These are phyloP conservation scores for Trichosporon asahii DNA, from an alignment of 1,284 basidiomycete species.

Conservation along the genomic window DNA sequence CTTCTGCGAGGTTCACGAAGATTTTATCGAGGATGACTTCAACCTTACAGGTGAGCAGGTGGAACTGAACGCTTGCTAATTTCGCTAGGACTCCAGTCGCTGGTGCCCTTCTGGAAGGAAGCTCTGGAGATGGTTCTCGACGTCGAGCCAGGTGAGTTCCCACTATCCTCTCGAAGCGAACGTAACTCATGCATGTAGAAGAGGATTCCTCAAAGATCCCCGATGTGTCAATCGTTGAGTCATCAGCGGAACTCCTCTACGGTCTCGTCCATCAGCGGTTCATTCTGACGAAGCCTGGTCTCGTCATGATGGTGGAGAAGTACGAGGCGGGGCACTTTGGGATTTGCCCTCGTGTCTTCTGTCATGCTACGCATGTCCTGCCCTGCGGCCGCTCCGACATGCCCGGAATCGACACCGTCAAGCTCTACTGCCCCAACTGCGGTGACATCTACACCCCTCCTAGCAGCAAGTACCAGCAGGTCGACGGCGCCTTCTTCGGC, in stretches of 20 bases:
- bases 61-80: not conserved
- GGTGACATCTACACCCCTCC: constrained; percentile 96
- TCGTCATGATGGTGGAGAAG: constrained; percentile 97
- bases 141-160: constrained; percentile 84
- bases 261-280: constrained; percentile 97
- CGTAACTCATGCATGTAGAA: constrained; percentile 53
- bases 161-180: not conserved
- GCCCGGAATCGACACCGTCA: constrained; percentile 97
- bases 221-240: constrained; percentile 95
- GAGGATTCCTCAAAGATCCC: constrained; percentile 80
- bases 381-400: constrained; percentile 95
- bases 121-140: constrained; percentile 99
- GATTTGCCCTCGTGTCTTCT: constrained; percentile 92
- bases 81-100: constrained; percentile 71
- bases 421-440: constrained; percentile 97
- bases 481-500: constrained; percentile 98
- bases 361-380: constrained; percentile 81
- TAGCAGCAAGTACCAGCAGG: constrained; percentile 89
- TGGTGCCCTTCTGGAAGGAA: constrained; percentile 97
- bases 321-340: constrained; percentile 93
- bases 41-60: constrained; percentile 68
- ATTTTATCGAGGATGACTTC: constrained; percentile 99
- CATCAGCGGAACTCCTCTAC: constrained; percentile 94
- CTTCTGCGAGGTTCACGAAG: constrained; percentile 95
- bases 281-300: constrained; percentile 88